Evolutionary conservation across 2,329 filamentous ascomycete genomes (phyloP), one percentile per base, ranked within the genome.

Genomic region (Epichloe elymi): DNA sequence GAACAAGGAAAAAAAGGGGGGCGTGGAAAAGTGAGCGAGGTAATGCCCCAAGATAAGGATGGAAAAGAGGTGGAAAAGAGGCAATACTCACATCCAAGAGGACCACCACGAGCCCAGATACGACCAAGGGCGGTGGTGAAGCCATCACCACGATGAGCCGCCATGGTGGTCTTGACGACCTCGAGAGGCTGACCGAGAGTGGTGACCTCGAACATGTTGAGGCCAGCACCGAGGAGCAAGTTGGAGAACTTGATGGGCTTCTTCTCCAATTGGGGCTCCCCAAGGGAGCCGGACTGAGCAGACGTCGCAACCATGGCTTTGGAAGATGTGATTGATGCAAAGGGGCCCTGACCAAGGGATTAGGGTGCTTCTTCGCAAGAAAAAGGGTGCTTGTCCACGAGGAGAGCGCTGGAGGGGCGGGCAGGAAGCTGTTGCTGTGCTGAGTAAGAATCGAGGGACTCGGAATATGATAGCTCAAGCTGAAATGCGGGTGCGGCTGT

Each of bases 181-280:
- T 98, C 93, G 70, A 98, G 80, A 60, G 93, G 93, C 80, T 94
- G 78, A 59, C 74, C 73, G 58, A 78, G 70, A 53, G 76, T 78
- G 57, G 75, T 80, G 66, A 85, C 76, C 82, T 96, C 90, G 70
- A 96, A 96, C 80, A 96, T 75, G 79, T 95, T 96, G 74, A 96
- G 80, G 62, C 89, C 88, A 67, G 88, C 87, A 66, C 90, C 90
- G 63, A 96, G 82, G 65, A 98, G 77, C 80, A 98, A 72, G 76
- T 98, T 98, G 77, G 89, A 95, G 80, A 97, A 97, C 82, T 96
- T 97, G 81, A 98, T 81, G 60, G 93, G 93, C 82, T 97, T 97
- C 86, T 97, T 97, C 85, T 96, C 90, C 68, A 94, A 75, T 70
- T 69, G 73, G n/a, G 51, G 46, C 58, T 70, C 70, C 61, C 68